phyloP scores from a whole-genome alignment of 768 basidiomycete species.

The Amanita polypyramis region DNA sequence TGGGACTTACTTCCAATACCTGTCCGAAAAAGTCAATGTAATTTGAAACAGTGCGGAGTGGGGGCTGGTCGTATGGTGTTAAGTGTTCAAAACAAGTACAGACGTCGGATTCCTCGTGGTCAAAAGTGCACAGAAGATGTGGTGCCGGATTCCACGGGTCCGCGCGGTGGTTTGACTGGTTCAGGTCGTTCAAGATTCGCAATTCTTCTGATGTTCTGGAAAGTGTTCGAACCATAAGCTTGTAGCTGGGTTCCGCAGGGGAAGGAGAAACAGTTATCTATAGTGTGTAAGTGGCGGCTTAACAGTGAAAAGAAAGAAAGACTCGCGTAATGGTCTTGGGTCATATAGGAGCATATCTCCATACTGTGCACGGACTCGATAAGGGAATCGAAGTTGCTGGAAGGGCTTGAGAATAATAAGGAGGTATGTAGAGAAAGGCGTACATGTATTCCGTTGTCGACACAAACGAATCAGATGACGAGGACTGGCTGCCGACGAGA shows the following conservation, averaged over 20 bases:
- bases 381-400: constrained; percentile 15
- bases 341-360: constrained; percentile 14
- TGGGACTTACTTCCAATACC: constrained; percentile 31
- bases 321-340: not conserved
- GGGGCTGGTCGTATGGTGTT: constrained; percentile 32
- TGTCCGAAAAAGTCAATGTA: constrained; percentile 43
- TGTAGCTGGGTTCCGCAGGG: constrained; percentile 13
- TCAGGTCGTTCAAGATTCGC: constrained; percentile 30
- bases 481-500: constrained; percentile 11
- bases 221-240: constrained; percentile 32
- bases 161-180: constrained; percentile 29
- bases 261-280: constrained; percentile 18
- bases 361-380: constrained; percentile 14
- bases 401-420: not conserved
- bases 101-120: constrained; percentile 25
- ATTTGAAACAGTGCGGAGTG: constrained; percentile 33
- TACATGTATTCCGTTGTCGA: constrained; percentile 10
- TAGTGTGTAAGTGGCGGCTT: constrained; percentile 17
- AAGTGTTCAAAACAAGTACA: constrained; percentile 37
- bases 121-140: constrained; percentile 32
- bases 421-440: not conserved
- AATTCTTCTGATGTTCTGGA: constrained; percentile 26
- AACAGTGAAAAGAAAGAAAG: not conserved
- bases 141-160: constrained; percentile 50
- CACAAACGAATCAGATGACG: constrained; percentile 10